A percentile compares a stretch with the other conserved stretches of the same genome.
Evolutionary conservation across 1,139 yeast species (phyloP).

Genomic region (Komagataea norvegica): DNA sequence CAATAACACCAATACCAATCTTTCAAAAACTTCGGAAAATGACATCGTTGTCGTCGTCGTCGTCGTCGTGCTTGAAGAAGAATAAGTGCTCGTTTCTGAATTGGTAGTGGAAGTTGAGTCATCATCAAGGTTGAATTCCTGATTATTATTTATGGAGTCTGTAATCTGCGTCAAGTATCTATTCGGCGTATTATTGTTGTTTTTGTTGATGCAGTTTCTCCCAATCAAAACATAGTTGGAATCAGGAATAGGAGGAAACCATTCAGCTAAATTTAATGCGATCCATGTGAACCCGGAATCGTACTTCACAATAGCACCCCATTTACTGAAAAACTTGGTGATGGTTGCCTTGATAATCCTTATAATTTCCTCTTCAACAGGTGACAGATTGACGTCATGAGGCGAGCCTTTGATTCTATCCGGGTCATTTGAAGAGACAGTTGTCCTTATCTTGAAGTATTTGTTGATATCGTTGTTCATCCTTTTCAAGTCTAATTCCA

Average conservation of each 20-base stretch:
- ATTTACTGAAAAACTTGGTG: slow-evolving; percentile 59
- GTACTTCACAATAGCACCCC: slow-evolving; percentile 76
- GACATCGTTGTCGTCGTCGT: too few relatives aligned
- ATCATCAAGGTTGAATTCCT: slow-evolving; percentile 14
- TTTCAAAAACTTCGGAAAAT: slow-evolving; percentile 68
- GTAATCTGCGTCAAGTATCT: slow-evolving; percentile 20
- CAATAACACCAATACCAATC: slow-evolving; percentile 67
- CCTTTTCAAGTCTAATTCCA: slow-evolving; percentile 30
- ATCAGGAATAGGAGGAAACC: slow-evolving; percentile 55
- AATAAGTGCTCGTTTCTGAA: slow-evolving; percentile 8
- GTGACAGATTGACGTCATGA: slow-evolving; percentile 27
- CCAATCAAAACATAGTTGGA: slow-evolving; percentile 37
- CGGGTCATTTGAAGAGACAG: slow-evolving; percentile 9
- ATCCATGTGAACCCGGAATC: slow-evolving; percentile 84
- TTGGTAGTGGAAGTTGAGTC: slow-evolving; percentile 6
- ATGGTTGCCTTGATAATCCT: slow-evolving; percentile 58
- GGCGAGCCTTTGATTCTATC: slow-evolving; percentile 14
- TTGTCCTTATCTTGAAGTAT: slow-evolving; percentile 41
- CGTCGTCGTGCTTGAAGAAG: too few relatives aligned
- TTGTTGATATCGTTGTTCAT: slow-evolving; percentile 49
- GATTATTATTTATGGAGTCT: slow-evolving; percentile 11
- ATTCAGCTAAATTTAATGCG: slow-evolving; percentile 82
- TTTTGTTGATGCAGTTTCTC: slow-evolving; percentile 25
- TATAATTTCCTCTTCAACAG: slow-evolving; percentile 50
- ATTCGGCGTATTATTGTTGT: slow-evolving; percentile 15